Evolutionary conservation across 2,329 filamentous ascomycete genomes (phyloP).

Genomic region (Fusarium longipes): DNA sequence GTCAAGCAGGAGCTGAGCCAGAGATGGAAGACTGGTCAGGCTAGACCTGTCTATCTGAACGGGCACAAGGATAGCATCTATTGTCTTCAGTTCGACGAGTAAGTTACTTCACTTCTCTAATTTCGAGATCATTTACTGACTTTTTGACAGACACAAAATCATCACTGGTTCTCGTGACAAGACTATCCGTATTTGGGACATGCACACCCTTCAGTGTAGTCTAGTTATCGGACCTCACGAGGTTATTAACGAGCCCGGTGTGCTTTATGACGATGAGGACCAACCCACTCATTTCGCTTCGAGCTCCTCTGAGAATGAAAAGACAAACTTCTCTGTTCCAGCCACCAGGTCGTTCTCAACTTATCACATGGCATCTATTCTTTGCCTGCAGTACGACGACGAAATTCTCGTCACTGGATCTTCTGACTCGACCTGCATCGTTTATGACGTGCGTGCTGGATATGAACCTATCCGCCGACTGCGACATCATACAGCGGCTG

Average conservation of each 20-base stretch:
- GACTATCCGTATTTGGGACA: constrained; percentile 96
- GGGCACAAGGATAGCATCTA: constrained; percentile 97
- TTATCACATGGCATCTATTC: constrained; percentile 90
- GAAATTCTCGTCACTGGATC: constrained; percentile 94
- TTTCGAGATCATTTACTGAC: constrained; percentile 49
- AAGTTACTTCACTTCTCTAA: constrained; percentile 57
- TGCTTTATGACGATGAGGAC: constrained; percentile 64
- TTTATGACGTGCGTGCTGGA: constrained; percentile 84
- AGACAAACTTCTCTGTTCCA: constrained; percentile 61
- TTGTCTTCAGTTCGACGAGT: constrained; percentile 98
- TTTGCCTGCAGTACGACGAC: constrained; percentile 95
- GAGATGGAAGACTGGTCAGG: constrained; percentile 83
- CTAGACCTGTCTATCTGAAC: constrained; percentile 87
- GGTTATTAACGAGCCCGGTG: constrained; percentile 64
- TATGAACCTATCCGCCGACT: constrained; percentile 86
- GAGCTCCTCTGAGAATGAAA: constrained; percentile 61
- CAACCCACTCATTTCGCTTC: constrained; percentile 66
- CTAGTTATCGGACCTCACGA: constrained; percentile 86
- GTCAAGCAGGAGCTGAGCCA: constrained; percentile 79
- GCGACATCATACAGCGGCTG: constrained; percentile 82
- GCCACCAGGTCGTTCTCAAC: constrained; percentile 66
- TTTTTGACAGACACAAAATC: constrained; percentile 78
- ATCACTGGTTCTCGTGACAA: constrained; percentile 96
- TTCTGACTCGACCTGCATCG: constrained; percentile 89
- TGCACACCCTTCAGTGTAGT: constrained; percentile 85